A percentile compares a stretch with the other conserved stretches of the same genome.
Evolutionary conservation across 2,329 filamentous ascomycete species (phyloP).

Genomic region (Tolypocladium guangdongense): DNA sequence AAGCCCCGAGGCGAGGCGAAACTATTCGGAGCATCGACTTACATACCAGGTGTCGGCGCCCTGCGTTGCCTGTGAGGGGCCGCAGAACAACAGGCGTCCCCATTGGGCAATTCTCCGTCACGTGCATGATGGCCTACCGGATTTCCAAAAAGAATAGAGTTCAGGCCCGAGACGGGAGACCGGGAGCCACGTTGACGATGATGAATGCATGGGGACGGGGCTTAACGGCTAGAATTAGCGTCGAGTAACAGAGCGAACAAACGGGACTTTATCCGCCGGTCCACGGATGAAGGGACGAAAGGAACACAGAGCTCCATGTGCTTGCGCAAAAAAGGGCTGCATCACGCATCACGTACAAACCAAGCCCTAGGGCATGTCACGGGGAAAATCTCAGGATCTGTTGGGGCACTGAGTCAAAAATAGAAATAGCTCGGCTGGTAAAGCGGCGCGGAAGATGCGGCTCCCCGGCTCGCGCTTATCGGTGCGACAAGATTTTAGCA

Average conservation of each 20-base stretch:
- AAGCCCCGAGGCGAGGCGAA: background rate
- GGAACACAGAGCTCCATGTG: background rate
- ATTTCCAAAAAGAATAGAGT: background rate
- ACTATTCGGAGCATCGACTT: background rate
- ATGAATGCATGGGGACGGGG: background rate
- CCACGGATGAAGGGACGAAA: background rate
- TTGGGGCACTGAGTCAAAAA: background rate
- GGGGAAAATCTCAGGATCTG: background rate
- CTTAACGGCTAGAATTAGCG: background rate
- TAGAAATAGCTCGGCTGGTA: background rate
- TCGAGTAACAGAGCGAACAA: background rate
- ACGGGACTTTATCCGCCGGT: background rate
- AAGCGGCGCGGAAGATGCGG: background rate
- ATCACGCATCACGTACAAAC: background rate
- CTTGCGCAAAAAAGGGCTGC: background rate
- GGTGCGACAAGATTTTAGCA: background rate
- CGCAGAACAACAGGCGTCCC: background rate
- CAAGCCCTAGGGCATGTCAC: background rate
- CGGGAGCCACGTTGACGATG: background rate
- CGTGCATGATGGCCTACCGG: background rate
- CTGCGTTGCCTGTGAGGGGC: too few species aligned
- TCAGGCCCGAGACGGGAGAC: background rate
- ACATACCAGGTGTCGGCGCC: too few species aligned
- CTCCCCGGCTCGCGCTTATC: background rate
- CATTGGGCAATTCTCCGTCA: background rate